Evolutionary conservation across 768 basidiomycete species (phyloP).

Genomic region (Suillus brevipes): DNA sequence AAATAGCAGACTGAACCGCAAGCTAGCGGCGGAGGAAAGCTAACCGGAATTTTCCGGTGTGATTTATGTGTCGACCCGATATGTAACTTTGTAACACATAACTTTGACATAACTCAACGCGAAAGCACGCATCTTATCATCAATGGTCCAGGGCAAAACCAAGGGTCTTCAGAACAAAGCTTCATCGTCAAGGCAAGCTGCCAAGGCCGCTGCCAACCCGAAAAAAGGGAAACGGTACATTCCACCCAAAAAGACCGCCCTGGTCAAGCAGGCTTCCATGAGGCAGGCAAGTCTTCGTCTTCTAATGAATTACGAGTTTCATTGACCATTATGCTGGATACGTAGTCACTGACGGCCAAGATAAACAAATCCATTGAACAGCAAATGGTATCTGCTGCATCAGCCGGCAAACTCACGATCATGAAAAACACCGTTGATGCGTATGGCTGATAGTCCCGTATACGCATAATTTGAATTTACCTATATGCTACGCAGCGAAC

Average conservation of each 20-base stretch:
- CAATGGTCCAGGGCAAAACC: slow-evolving; percentile 85
- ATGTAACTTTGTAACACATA: background rate
- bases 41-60: slow-evolving; percentile 1
- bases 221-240: slow-evolving; percentile 81
- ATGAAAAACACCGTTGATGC: slow-evolving; percentile 66
- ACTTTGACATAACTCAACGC: background rate
- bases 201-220: slow-evolving; percentile 65
- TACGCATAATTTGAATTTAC: background rate
- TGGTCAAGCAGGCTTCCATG: slow-evolving; percentile 75
- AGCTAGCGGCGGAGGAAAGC: slow-evolving; percentile 17
- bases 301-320: slow-evolving; percentile 7
- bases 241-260: slow-evolving; percentile 76
- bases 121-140: slow-evolving; percentile 2
- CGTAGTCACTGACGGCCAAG: slow-evolving; percentile 80
- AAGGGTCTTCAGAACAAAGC: slow-evolving; percentile 68
- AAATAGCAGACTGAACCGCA: slow-evolving; percentile 6
- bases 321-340: background rate
- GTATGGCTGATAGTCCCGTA: slow-evolving; percentile 17
- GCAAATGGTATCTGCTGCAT: slow-evolving; percentile 89
- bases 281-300: slow-evolving; percentile 56
- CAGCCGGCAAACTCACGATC: slow-evolving; percentile 86
- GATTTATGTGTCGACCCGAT: slow-evolving; percentile 12
- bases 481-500: slow-evolving; percentile 20
- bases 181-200: slow-evolving; percentile 54
- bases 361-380: slow-evolving; percentile 90